phyloP scores from a whole-genome alignment of 768 basidiomycete species.

The Pleurotus cornucopiae region DNA sequence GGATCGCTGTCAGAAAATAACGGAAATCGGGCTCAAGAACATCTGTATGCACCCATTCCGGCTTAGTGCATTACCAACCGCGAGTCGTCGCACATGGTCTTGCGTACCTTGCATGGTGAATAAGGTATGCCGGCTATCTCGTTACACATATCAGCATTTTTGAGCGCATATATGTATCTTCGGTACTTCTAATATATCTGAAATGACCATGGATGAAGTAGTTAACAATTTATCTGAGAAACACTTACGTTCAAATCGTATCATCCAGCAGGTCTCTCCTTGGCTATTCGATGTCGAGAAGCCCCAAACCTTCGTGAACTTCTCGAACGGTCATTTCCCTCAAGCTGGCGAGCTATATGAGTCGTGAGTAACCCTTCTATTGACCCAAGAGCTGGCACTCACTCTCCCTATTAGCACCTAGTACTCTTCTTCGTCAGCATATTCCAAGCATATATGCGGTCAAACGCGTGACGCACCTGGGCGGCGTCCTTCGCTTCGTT shows the following conservation, averaged over 20 bases:
- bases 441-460: neutral
- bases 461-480: conserved; percentile 43
- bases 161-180: too few species aligned
- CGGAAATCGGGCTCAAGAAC: neutral
- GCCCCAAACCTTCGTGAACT: conserved; percentile 68
- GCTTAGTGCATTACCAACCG: too few species aligned
- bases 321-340: conserved; percentile 69
- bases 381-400: conserved; percentile 8
- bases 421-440: neutral
- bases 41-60: too few species aligned
- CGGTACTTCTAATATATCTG: too few species aligned
- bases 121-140: too few species aligned
- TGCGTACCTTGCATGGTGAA: too few species aligned
- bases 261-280: conserved; percentile 45
- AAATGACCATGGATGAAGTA: too few species aligned
- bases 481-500: conserved; percentile 83
- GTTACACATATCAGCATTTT: too few species aligned
- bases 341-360: conserved; percentile 60
- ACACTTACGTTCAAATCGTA: neutral
- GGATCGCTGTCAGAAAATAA: conserved; percentile 26
- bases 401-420: conserved; percentile 81
- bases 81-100: too few species aligned
- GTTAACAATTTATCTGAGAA: too few species aligned
- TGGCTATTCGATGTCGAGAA: conserved; percentile 19
- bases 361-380: too few species aligned